Conservation (phyloP, 176 grass and related monocot genomes). For the Rhynchospora breviuscula region DNA sequence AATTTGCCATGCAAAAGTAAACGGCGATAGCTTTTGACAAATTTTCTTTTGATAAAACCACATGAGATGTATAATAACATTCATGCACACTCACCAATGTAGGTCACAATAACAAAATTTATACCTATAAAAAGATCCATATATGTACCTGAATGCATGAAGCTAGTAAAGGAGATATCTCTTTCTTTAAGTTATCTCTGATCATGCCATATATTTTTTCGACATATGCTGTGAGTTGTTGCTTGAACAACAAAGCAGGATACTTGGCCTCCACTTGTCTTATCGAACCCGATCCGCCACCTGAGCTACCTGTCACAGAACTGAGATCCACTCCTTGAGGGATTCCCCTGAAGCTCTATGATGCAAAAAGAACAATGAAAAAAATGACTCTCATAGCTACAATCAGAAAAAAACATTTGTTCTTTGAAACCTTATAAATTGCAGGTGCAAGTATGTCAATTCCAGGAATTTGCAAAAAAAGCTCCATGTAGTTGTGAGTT, state of each 20-base stretch:
- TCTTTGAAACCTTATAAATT: background rate
- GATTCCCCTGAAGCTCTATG: constrained; percentile 89
- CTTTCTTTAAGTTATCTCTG: constrained; percentile 99
- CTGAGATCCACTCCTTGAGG: constrained; percentile 91
- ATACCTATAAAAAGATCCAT: background rate
- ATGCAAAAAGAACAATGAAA: constrained; percentile 20
- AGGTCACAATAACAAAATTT: background rate
- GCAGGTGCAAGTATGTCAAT: background rate
- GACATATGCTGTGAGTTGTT: constrained; percentile 92
- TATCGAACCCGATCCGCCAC: constrained; percentile 60
- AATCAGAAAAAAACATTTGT: background rate
- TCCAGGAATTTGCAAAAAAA: background rate
- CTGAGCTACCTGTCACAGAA: constrained; percentile 76
- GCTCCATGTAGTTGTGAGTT: constrained; percentile 21
- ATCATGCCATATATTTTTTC: constrained; percentile 99
- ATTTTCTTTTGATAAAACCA: constrained; percentile 16
- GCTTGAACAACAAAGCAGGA: constrained; percentile 90
- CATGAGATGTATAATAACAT: constrained; percentile 20
- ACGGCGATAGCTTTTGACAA: background rate
- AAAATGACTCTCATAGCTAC: constrained; percentile 18
- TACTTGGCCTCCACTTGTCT: constrained; percentile 98
- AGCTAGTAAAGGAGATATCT: constrained; percentile 89
- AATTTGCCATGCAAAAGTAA: too few relatives aligned
- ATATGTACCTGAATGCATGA: constrained; percentile 85
- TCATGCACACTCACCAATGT: constrained; percentile 10